A percentile compares a stretch with the other conserved stretches of the same genome.
phyloP scores from a whole-genome alignment of 2,329 filamentous ascomycete species.

The Verticillium alfalfae region DNA sequence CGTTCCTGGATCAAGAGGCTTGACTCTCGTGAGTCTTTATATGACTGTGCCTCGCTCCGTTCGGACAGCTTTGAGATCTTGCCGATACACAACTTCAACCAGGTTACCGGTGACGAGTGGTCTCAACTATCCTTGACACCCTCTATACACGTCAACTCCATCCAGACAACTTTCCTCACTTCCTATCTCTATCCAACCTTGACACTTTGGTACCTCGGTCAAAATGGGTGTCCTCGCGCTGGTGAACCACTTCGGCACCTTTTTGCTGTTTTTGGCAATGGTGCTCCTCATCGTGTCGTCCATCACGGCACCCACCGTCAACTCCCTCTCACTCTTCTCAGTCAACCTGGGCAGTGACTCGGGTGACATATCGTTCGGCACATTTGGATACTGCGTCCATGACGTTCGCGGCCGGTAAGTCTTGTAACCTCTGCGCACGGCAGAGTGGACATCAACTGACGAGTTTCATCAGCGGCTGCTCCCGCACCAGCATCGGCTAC shows the following conservation, averaged over 20 bases:
- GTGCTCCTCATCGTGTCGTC: slow-evolving; percentile 53
- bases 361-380: slow-evolving; percentile 46
- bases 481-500: slow-evolving; percentile 47
- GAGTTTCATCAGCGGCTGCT: slow-evolving; percentile 28
- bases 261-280: slow-evolving; percentile 48
- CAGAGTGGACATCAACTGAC: not conserved
- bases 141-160: not conserved
- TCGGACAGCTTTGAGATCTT: not conserved
- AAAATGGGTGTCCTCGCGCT: slow-evolving; percentile 43
- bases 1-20: not conserved
- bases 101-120: not conserved
- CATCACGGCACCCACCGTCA: slow-evolving; percentile 54
- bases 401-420: slow-evolving; percentile 17
- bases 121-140: not conserved
- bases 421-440: not conserved
- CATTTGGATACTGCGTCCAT: slow-evolving; percentile 52
- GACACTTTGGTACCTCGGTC: slow-evolving; percentile 1
- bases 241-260: slow-evolving; percentile 52
- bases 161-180: not conserved
- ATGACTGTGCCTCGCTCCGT: not conserved
- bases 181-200: not conserved
- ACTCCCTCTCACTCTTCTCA: slow-evolving; percentile 47
- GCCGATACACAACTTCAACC: not conserved
- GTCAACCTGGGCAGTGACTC: slow-evolving; percentile 38
- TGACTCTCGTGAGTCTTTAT: not conserved